phyloP scores from a whole-genome alignment of 306 rosid species.

The Cucurbita maxima region DNA sequence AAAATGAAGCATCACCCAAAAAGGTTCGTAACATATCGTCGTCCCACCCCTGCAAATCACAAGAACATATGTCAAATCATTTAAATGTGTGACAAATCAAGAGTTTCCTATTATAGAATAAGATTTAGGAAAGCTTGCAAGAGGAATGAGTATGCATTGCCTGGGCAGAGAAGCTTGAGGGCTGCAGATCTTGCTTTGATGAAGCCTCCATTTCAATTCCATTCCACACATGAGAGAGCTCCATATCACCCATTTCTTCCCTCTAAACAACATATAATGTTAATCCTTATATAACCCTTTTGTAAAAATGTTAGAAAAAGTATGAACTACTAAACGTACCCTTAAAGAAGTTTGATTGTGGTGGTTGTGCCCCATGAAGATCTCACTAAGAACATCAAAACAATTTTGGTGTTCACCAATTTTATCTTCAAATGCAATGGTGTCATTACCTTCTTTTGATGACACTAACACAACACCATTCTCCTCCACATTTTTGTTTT shows the following conservation, averaged over 20 bases:
- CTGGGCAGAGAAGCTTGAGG: background rate
- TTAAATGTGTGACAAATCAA: too few relatives aligned
- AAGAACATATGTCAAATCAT: too few relatives aligned
- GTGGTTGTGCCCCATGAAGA: background rate
- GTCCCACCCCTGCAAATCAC: constrained; percentile 3
- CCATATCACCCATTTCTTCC: background rate
- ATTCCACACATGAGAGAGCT: background rate
- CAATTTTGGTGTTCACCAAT: background rate
- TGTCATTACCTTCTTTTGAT: background rate
- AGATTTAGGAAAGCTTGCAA: too few relatives aligned
- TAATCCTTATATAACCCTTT: background rate
- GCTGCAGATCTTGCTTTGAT: background rate
- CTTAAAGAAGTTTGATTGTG: background rate
- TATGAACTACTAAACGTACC: background rate
- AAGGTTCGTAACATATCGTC: background rate
- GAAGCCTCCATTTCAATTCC: constrained; percentile 1
- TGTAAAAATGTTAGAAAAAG: too few relatives aligned
- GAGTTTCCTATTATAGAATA: too few relatives aligned
- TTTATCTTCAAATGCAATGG: background rate
- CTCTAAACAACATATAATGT: background rate
- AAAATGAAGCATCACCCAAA: background rate
- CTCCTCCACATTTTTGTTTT: background rate
- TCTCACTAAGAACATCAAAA: constrained; percentile 7
- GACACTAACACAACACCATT: background rate
- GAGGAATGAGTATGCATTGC: background rate